Evolutionary conservation across 1,139 yeast genomes (phyloP).

Genomic region (Ogataea hybrid): DNA sequence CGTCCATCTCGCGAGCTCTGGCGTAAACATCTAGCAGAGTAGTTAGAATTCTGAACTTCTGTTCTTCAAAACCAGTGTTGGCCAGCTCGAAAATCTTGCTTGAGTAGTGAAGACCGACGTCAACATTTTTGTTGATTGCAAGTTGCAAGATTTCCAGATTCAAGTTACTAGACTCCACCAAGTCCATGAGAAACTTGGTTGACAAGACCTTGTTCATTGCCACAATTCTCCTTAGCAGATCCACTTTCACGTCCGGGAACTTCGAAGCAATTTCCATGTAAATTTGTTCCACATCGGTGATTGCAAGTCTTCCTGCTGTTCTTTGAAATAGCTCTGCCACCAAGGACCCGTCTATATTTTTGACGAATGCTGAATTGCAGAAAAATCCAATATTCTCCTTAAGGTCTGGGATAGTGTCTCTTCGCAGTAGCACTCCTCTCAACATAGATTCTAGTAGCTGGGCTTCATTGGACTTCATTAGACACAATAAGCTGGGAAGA

Average conservation of each 20-base stretch:
- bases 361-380: slow-evolving; percentile 14
- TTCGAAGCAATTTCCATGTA: slow-evolving; percentile 17
- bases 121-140: slow-evolving; percentile 28
- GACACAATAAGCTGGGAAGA: slow-evolving; percentile 20
- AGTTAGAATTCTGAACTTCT: slow-evolving; percentile 31
- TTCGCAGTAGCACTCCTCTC: slow-evolving; percentile 20
- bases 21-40: slow-evolving; percentile 47
- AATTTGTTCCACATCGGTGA: slow-evolving; percentile 22
- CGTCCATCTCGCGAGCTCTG: slow-evolving; percentile 56
- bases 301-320: slow-evolving; percentile 18
- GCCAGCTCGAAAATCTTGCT: slow-evolving; percentile 18
- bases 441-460: slow-evolving; percentile 16
- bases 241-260: slow-evolving; percentile 20
- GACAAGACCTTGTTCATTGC: slow-evolving; percentile 27
- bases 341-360: slow-evolving; percentile 6
- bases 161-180: slow-evolving; percentile 18
- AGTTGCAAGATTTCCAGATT: slow-evolving; percentile 19
- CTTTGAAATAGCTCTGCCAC: slow-evolving; percentile 19
- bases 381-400: slow-evolving; percentile 24
- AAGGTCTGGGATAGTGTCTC: slow-evolving; percentile 16
- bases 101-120: slow-evolving; percentile 25
- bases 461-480: slow-evolving; percentile 5
- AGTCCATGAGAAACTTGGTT: slow-evolving; percentile 23
- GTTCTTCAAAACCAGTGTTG: slow-evolving; percentile 1
- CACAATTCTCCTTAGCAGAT: slow-evolving; percentile 22